Evolutionary conservation across 768 basidiomycete species (phyloP), one percentile per base, ranked within the genome.

Genomic region (Collybiopsis confluens): DNA sequence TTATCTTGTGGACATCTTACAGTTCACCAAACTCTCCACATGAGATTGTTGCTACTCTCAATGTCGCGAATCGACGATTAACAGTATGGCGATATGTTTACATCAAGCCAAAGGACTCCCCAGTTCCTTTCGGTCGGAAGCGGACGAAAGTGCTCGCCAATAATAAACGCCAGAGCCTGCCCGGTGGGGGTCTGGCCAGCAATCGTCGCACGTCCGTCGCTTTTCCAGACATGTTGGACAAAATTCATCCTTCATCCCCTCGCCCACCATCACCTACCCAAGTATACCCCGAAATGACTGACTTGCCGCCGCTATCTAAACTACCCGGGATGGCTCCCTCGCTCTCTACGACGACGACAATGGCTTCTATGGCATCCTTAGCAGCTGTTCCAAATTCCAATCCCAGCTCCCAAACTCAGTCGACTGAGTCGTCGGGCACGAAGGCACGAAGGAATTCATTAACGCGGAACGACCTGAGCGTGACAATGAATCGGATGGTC

Each of bases 21-120:
- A 71, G 70, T 16, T 69, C 67, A 20, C 68, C 71, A 20, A 69
- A 73, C 33, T 64, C 74, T 43, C 65, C 70, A 15, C 69, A 78
- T 56, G 71, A 83, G 30, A 63, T 87, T 4, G 56, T 83, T 7
- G 76, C 88, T 28, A 88, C 88, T 1, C 69, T 86, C 23, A 74
- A 88, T 55, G 64, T 73, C 6, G 79, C 80, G 48, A 78, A 71
- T 47, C 71, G 68, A 10, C 73, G 73, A 43, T 59, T 90, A 2
- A 79, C 85, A 1, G 66, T 90, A 37, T 92, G 90, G 89, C 78
- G 86, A 24, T 90, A 90, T 63, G 77, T 74, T 0, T 86, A 85
- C 59, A 66, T 85, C 55, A 81, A 80, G 57, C 82, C 81, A 9
- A 82, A 79, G 61, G 79, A 80, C 55, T 70, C 73, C 1, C 81